Conservation (phyloP, 768 basidiomycete genomes). For the Naganishia vishniacii region DNA sequence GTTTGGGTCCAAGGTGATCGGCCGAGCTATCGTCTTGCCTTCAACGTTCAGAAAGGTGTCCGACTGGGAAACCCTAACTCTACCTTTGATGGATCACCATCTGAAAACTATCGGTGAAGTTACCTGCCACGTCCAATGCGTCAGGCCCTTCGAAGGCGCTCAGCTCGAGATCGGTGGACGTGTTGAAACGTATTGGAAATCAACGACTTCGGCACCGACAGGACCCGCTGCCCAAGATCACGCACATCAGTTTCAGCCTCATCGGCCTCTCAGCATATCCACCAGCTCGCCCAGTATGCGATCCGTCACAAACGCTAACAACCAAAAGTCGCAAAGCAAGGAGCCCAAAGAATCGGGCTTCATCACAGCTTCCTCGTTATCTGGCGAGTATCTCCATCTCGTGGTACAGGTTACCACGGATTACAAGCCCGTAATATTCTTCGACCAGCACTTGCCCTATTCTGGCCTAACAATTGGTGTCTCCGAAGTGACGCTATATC, state of each 20-base stretch:
- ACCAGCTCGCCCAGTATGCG: conserved; percentile 43
- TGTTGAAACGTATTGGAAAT: conserved; percentile 99
- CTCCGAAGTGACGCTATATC: conserved; percentile 71
- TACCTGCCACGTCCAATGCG: conserved; percentile 76
- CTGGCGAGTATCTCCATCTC: conserved; percentile 78
- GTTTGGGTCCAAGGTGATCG: conserved; percentile 94
- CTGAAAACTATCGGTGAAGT: conserved; percentile 93
- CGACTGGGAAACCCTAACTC: conserved; percentile 48
- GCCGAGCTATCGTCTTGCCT: conserved; percentile 79
- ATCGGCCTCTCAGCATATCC: conserved; percentile 46
- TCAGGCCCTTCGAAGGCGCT: conserved; percentile 83
- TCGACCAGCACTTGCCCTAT: conserved; percentile 70
- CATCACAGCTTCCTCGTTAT: conserved; percentile 80
- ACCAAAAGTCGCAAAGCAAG: conserved; percentile 18
- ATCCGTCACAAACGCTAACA: conserved; percentile 28
- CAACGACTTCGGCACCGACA: conserved; percentile 54
- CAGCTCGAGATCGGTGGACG: conserved; percentile 90
- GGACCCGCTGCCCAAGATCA: conserved; percentile 43
- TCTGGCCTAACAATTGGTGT: conserved; percentile 70
- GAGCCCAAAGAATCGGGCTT: conserved; percentile 41
- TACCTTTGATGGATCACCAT: conserved; percentile 82
- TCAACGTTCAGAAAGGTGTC: conserved; percentile 60
- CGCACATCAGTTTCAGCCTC: conserved; percentile 48
- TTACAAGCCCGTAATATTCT: conserved; percentile 76
- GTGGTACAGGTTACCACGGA: conserved; percentile 90